Base-by-base conservation (phyloP, 2,329 filamentous ascomycete genomes). In the Pseudogymnoascus sp. region DNA sequence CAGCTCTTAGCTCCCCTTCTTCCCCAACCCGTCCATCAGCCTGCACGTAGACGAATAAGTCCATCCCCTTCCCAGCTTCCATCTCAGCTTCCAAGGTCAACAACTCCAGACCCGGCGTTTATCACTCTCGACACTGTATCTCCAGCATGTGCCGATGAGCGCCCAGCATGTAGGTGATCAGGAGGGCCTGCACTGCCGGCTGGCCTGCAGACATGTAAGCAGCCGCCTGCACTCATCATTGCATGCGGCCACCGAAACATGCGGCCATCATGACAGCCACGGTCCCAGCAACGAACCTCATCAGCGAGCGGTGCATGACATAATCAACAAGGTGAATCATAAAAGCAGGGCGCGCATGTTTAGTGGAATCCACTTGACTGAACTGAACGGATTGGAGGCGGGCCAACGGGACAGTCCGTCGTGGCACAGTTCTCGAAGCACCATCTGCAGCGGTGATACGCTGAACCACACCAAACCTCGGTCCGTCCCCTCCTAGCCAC, bases 181-280 rank as follows among this genome's bases (percentile, higher is more conserved):
- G 46, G 46, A 53, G 46, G 46, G 25, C 46, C 23, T 53, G 46
- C 46, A 53, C 46, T 53, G 46, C 46, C 46, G 46, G 46, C 23
- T 53, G 46, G 46, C 46, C 14, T 53, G 46, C 46, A 53, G 46
- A 31, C 46, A 53, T 53, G 46, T 53, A 53, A 53, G 25, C 46
- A 53, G 46, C 46, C 46, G 46, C 46, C 46, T 53, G 46, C 46
- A 53, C 46, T 53, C 46, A 53, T 53, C 46, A 53, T 53, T 53
- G 46, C 46, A 53, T 53, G 46, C 23, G 46, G 46, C 46, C 46
- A 42, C 38, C 38, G 16, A 42, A n/a, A 40, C 36, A 40, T 40
- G 37, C 37, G n/a, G 21, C 40, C 18, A 23, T 14, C 42, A 25
- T 25, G 42, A 46, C 46, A 31, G 25, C 23, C 23, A 28, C 46